A percentile compares a stretch with the other conserved stretches of the same genome.
Conservation (phyloP, 129 eudicot species). For the Logfia minima region DNA sequence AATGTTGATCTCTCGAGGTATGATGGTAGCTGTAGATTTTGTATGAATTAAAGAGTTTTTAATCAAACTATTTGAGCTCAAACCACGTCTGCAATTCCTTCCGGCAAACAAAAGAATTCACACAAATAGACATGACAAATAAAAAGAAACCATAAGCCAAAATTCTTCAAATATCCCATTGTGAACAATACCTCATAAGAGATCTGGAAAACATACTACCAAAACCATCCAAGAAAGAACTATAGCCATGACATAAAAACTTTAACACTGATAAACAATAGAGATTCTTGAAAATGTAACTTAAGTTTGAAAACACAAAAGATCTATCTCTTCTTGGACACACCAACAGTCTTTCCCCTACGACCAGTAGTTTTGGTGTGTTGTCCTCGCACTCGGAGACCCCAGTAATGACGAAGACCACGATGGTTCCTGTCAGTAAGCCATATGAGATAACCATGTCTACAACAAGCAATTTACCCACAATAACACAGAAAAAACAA, state of each 20-base stretch:
- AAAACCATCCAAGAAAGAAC: constrained; percentile 18
- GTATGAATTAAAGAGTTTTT: too few relatives aligned
- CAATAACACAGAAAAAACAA: neutral
- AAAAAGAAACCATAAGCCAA: neutral
- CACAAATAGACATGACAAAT: neutral
- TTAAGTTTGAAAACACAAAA: neutral
- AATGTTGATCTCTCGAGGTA: too few relatives aligned
- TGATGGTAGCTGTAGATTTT: too few relatives aligned
- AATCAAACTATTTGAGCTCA: neutral
- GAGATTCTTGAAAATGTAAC: constrained; percentile 19
- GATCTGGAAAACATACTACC: constrained; percentile 7
- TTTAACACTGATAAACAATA: constrained; percentile 24
- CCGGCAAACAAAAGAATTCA: neutral
- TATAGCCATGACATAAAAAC: constrained; percentile 16
- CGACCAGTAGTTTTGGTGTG: constrained; percentile 48
- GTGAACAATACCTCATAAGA: constrained; percentile 10
- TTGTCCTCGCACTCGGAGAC: constrained; percentile 45
- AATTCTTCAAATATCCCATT: constrained; percentile 20
- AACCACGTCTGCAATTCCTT: too few relatives aligned
- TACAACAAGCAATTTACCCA: neutral
- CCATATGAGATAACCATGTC: neutral
- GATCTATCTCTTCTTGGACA: constrained; percentile 68
- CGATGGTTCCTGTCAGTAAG: constrained; percentile 56
- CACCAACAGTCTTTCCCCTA: constrained; percentile 70
- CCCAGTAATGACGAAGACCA: constrained; percentile 51